Evolutionary conservation across 345 rosid species (phyloP).

Genomic region (Erucastrum elatum): DNA sequence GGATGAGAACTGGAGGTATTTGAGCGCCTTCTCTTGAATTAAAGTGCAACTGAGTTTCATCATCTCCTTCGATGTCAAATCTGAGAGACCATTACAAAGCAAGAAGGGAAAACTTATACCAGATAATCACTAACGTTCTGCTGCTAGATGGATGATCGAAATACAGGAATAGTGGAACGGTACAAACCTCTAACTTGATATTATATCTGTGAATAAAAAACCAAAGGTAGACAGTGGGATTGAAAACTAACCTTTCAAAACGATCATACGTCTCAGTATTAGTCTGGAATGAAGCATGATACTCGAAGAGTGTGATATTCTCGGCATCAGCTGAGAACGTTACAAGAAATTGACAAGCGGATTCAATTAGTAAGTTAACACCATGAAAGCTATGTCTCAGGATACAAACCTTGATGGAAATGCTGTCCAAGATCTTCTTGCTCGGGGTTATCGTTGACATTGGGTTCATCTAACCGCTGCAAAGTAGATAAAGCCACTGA

Average conservation of each 20-base stretch:
- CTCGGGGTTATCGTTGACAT: constrained; percentile 34
- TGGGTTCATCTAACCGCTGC: constrained; percentile 67
- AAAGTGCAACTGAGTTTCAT: constrained; percentile 58
- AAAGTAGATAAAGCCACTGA: constrained; percentile 15
- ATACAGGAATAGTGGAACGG: constrained; percentile 6
- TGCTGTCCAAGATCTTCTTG: constrained; percentile 49
- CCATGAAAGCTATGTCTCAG: constrained; percentile 6
- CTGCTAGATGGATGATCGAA: constrained; percentile 15
- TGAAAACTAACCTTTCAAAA: constrained; percentile 58
- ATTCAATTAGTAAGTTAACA: not conserved
- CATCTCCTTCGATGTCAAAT: constrained; percentile 76
- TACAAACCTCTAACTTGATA: constrained; percentile 13
- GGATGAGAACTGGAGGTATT: constrained; percentile 48
- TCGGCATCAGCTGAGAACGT: constrained; percentile 62
- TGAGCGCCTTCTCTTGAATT: constrained; percentile 50
- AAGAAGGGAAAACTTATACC: not conserved
- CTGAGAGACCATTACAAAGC: constrained; percentile 42
- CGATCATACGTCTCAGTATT: constrained; percentile 49
- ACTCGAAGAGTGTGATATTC: constrained; percentile 67
- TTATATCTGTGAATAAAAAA: constrained; percentile 9
- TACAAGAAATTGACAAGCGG: constrained; percentile 24
- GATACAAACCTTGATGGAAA: constrained; percentile 69
- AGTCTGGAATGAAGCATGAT: constrained; percentile 55
- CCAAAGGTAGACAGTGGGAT: not conserved
- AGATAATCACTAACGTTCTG: constrained; percentile 17